These are phyloP conservation scores for Penicillium sp. DNA, from an alignment of 2,329 filamentous ascomycete genomes.

Conservation along the genomic window DNA sequence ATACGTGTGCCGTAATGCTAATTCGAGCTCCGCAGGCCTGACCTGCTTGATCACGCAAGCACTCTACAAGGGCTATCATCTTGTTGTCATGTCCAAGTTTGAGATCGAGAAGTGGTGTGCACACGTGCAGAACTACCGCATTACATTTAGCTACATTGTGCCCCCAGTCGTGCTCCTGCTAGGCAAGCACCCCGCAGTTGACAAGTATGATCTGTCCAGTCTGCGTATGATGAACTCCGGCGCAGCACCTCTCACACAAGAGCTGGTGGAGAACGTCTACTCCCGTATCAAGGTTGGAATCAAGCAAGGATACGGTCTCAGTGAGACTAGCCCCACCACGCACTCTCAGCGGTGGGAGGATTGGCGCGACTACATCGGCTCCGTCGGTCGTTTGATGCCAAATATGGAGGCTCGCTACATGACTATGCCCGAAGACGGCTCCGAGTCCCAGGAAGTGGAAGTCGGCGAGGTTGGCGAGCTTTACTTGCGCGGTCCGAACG, in stretches of 20 bases:
- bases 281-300: slow-evolving; percentile 71
- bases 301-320: slow-evolving; percentile 91
- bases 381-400: slow-evolving; percentile 72
- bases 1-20: not conserved
- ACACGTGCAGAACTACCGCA: slow-evolving; percentile 69
- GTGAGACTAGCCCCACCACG: slow-evolving; percentile 78
- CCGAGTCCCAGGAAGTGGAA: slow-evolving; percentile 54
- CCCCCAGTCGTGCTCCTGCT: slow-evolving; percentile 80
- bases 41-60: slow-evolving; percentile 69
- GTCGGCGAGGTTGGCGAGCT: slow-evolving; percentile 67
- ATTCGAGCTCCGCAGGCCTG: slow-evolving; percentile 52
- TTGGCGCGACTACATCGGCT: slow-evolving; percentile 74
- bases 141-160: slow-evolving; percentile 79
- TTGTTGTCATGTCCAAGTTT: slow-evolving; percentile 75
- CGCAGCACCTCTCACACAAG: slow-evolving; percentile 77
- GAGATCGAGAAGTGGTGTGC: slow-evolving; percentile 76
- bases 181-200: slow-evolving; percentile 73
- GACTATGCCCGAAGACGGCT: slow-evolving; percentile 52
- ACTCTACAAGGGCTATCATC: slow-evolving; percentile 63
- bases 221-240: slow-evolving; percentile 84
- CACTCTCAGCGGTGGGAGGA: slow-evolving; percentile 71
- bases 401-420: slow-evolving; percentile 83
- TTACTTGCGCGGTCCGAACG: slow-evolving; percentile 62
- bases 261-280: slow-evolving; percentile 75
- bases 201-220: slow-evolving; percentile 75